Evolutionary conservation across 2,329 filamentous ascomycete species (phyloP).

Genomic region (Penicillium sp.): DNA sequence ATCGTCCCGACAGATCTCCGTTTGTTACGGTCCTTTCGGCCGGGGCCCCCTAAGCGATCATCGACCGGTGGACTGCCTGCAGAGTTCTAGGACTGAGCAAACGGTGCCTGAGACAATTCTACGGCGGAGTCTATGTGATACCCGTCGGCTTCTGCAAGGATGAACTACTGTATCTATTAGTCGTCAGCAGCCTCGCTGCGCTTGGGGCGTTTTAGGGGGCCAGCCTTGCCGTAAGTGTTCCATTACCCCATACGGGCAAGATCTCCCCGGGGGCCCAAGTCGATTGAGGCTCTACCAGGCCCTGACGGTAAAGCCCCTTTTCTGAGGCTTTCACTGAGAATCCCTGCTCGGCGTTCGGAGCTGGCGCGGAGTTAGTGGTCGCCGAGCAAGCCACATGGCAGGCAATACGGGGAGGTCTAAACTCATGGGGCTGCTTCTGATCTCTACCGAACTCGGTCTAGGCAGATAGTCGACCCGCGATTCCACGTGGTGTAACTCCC

Average conservation of each 20-base stretch:
- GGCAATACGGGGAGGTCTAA: neutral
- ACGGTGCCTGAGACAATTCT: too few species aligned
- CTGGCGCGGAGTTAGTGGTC: constrained; percentile 1
- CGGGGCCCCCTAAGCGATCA: neutral
- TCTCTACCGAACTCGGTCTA: constrained; percentile 10
- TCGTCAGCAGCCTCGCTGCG: too few species aligned
- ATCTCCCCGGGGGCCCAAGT: neutral
- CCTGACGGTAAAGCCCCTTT: neutral
- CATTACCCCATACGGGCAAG: neutral
- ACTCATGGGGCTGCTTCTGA: constrained; percentile 1
- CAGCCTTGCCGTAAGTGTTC: neutral
- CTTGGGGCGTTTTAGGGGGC: too few species aligned
- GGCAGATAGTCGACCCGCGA: neutral
- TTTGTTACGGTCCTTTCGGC: neutral
- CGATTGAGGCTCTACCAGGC: neutral
- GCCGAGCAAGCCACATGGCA: constrained; percentile 1
- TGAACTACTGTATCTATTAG: too few species aligned
- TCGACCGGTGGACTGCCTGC: too few species aligned
- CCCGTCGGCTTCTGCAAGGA: neutral
- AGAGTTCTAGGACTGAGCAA: neutral
- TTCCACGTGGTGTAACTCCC: constrained; percentile 14
- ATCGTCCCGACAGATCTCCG: constrained; percentile 13
- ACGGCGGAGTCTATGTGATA: too few species aligned
- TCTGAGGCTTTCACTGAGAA: neutral
- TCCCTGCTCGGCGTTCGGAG: neutral